Evolutionary conservation across 805 yeast genomes (phyloP).

Genomic region (Nakazawaea peltata): DNA sequence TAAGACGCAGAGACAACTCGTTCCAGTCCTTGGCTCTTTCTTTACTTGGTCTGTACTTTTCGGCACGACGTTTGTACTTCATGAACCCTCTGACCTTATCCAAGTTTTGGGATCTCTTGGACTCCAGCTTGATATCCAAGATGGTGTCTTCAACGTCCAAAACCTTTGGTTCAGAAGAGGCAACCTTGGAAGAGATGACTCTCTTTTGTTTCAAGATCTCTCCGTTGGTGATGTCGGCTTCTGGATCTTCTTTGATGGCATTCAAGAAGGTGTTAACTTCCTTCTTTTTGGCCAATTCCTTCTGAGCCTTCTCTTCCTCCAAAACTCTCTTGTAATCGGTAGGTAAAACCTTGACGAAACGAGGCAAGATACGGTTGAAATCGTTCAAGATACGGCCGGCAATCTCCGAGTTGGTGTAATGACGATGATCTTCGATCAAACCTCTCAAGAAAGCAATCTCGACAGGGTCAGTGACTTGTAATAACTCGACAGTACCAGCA

Average conservation of each 20-base stretch:
- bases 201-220: constrained; percentile 58
- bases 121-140: constrained; percentile 56
- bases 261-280: constrained; percentile 61
- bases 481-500: constrained; percentile 72
- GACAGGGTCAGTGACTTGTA: constrained; percentile 70
- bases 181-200: constrained; percentile 17
- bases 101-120: constrained; percentile 53
- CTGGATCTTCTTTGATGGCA: constrained; percentile 74
- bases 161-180: constrained; percentile 67
- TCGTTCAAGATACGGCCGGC: constrained; percentile 78
- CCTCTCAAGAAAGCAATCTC: constrained; percentile 94
- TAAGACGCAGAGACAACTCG: constrained; percentile 73
- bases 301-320: constrained; percentile 61
- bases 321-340: constrained; percentile 84
- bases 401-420: constrained; percentile 86
- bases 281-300: constrained; percentile 42
- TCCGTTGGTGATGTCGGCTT: constrained; percentile 82
- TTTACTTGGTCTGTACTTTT: constrained; percentile 72
- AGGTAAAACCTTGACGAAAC: constrained; percentile 92
- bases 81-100: constrained; percentile 88
- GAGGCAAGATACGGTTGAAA: constrained; percentile 81
- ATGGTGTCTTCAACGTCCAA: constrained; percentile 87
- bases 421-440: constrained; percentile 89
- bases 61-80: constrained; percentile 86
- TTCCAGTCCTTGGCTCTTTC: constrained; percentile 85